These are phyloP conservation scores for Aegilops sharonensis DNA, from an alignment of 176 grass and related monocot genomes.

Conservation along the genomic window DNA sequence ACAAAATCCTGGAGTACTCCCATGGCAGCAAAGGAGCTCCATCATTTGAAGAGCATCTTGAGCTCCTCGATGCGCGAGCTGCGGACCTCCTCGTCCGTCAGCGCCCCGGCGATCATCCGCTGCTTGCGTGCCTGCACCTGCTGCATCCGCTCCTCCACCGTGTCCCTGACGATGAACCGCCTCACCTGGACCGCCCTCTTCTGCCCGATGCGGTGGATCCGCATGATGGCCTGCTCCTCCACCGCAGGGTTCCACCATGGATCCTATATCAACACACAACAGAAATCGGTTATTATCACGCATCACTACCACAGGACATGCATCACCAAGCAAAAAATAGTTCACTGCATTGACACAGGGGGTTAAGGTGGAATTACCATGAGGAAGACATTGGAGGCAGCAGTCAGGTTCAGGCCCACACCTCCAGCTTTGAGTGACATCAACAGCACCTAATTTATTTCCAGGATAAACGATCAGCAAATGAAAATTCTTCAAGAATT, in stretches of 20 bases:
- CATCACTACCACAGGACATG: neutral
- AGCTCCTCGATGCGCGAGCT: conserved; percentile 72
- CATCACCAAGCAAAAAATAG: neutral
- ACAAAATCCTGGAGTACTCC: neutral
- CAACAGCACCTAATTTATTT: conserved; percentile 51
- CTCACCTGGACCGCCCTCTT: conserved; percentile 67
- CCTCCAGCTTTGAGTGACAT: conserved; percentile 88
- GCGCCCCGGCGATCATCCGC: conserved; percentile 78
- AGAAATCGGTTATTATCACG: neutral
- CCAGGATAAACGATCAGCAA: conserved; percentile 24
- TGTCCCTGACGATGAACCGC: conserved; percentile 92
- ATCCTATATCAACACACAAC: conserved; percentile 46
- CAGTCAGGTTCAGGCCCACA: conserved; percentile 86
- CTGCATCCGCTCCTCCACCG: conserved; percentile 89
- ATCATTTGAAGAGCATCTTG: conserved; percentile 87
- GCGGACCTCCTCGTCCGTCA: conserved; percentile 80
- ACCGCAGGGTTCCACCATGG: conserved; percentile 99
- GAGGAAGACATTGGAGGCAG: conserved; percentile 87
- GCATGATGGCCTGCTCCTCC: conserved; percentile 97
- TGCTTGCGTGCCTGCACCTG: conserved; percentile 82
- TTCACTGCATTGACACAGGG: neutral
- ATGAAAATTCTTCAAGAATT: neutral
- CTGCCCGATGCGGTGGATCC: conserved; percentile 89
- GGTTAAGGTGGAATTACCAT: conserved; percentile 46
- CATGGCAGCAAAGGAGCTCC: neutral